Evolutionary conservation across 306 rosid species (phyloP).

Genomic region (Citrullus colocynthis): DNA sequence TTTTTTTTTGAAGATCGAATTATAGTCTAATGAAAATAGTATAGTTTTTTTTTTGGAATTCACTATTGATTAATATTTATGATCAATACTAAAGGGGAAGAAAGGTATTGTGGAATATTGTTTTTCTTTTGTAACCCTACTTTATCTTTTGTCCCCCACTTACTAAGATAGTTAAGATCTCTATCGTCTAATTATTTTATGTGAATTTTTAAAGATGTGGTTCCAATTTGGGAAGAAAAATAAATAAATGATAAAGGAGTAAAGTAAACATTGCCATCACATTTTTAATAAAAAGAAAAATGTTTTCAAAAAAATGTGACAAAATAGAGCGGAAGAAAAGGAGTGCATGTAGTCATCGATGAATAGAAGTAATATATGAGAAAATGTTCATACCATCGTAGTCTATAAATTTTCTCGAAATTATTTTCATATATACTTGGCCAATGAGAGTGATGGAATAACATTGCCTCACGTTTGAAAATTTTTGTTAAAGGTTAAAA

Average conservation of each 20-base stretch:
- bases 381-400: too few species aligned
- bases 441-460: background rate
- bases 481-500: background rate
- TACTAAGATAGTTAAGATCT: background rate
- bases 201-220: background rate
- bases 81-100: background rate
- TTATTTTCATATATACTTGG: background rate
- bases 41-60: background rate
- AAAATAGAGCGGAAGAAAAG: background rate
- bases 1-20: background rate
- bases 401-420: too few species aligned
- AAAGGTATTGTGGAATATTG: slow-evolving; percentile 3
- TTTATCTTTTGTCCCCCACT: slow-evolving; percentile 10
- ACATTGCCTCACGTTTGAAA: background rate
- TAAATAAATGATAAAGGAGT: background rate
- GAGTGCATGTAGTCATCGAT: too few species aligned
- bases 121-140: background rate
- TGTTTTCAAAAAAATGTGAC: background rate
- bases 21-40: too few species aligned
- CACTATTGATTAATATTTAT: background rate
- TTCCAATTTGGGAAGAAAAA: background rate
- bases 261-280: background rate
- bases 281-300: background rate
- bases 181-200: background rate
- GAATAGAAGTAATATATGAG: too few species aligned